Percentiles rank a stretch among this genome's conserved stretches.
These are phyloP conservation scores for Pichia scutulata DNA, from an alignment of 805 yeast genomes.

Conservation along the genomic window DNA sequence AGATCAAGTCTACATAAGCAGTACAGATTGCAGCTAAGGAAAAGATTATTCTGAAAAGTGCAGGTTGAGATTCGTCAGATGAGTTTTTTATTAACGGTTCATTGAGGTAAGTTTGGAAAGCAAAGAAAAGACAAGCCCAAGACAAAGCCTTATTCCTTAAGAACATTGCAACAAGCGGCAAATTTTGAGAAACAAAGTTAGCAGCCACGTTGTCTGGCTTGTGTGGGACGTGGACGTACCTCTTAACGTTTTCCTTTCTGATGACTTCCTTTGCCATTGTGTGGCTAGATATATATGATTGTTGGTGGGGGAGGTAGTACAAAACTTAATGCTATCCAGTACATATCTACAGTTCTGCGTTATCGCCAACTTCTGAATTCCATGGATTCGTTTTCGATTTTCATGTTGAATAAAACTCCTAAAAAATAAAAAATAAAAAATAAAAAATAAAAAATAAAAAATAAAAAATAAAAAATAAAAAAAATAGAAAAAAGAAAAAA, in stretches of 20 bases:
- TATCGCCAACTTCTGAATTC: neutral
- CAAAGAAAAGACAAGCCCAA: slow-evolving; percentile 47
- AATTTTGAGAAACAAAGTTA: slow-evolving; percentile 40
- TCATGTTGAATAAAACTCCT: too few relatives aligned
- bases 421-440: too few relatives aligned
- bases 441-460: too few relatives aligned
- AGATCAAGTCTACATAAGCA: slow-evolving; percentile 44
- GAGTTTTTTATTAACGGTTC: slow-evolving; percentile 26
- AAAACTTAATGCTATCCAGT: too few relatives aligned
- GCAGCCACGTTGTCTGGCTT: slow-evolving; percentile 39
- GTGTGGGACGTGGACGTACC: slow-evolving; percentile 41
- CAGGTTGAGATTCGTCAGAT: slow-evolving; percentile 34
- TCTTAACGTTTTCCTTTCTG: slow-evolving; percentile 24
- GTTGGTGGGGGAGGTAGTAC: too few relatives aligned
- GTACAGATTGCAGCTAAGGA: slow-evolving; percentile 40
- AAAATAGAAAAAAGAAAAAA: too few relatives aligned
- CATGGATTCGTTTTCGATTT: too few relatives aligned
- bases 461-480: too few relatives aligned
- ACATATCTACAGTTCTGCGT: too few relatives aligned
- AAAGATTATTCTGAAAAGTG: slow-evolving; percentile 38
- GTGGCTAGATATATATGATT: too few relatives aligned
- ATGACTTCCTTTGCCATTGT: slow-evolving; percentile 24
- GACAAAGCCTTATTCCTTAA: slow-evolving; percentile 47
- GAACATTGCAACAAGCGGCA: slow-evolving; percentile 61
- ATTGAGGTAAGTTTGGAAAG: slow-evolving; percentile 42